Base-by-base conservation (phyloP, 1,284 basidiomycete genomes). In the Hortiboletus rubellus region DNA sequence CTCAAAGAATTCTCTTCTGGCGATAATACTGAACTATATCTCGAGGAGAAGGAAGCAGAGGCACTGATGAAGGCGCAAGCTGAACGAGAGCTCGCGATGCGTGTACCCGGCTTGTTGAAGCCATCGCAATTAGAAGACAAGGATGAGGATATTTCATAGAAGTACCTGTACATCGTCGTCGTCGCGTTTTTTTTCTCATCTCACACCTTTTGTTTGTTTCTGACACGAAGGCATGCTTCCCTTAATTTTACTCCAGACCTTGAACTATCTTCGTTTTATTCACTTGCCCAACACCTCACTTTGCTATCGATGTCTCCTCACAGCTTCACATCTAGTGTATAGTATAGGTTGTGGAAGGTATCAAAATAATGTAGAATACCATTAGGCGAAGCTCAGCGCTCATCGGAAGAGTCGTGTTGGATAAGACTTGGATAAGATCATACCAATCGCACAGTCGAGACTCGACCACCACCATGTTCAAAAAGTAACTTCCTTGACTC, bases 61-160 rank as follows among this genome's bases (percentile, higher is more conserved):
- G 79, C 81, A 12, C 80, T 83, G 63, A 76, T 73, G 66, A 82
- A 82, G 66, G 78, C 86, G 1, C 85, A 88, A 60, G 89, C 87
- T 59, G 95, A 98, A 76, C 87, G 90, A 54, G 86, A 94, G 76
- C 83, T 87, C 36, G 96, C 96, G 18, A 91, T 93, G 81, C 86
- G 92, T 63, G 94, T 99, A 61, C 97, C 96, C n/a, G 97, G 97
- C 54, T 94, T 99, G 92, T 83, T 98, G 72, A 98, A 98, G 76
- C 96, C 96, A 34, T 91, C 89, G 65, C 92, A 96, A 76, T 73
- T 97, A 71, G 93, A 96, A 70, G 94, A 96, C 77, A 89, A 89
- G 74, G 91, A 93, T 71, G 92, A 94, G 74, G 89, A 91, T 69
- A 86, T 91, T 66, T 90, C 74, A 82, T 67, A 67, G 73, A 64